These are phyloP conservation scores for Thinopyrum elongatum DNA, from an alignment of 176 grass and related monocot species.

Conservation along the genomic window DNA sequence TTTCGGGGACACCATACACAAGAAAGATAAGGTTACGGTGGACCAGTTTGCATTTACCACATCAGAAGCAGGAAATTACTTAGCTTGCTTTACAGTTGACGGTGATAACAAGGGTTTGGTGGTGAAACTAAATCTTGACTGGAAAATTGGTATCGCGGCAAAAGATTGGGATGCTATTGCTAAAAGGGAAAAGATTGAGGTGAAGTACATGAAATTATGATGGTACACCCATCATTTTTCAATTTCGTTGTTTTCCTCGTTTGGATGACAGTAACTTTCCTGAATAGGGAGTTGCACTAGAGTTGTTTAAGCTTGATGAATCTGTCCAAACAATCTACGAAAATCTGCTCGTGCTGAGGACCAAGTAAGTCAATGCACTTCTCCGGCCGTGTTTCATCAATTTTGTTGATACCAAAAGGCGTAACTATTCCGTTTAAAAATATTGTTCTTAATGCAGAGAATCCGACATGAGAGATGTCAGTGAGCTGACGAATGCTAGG, in stretches of 20 bases:
- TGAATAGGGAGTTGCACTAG: conserved; percentile 70
- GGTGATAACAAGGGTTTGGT: conserved; percentile 39
- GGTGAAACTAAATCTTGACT: conserved; percentile 73
- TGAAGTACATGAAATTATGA: conserved; percentile 21
- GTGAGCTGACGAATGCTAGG: conserved; percentile 64
- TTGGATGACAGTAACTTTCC: conserved; percentile 20
- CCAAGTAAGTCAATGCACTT: conserved; percentile 46
- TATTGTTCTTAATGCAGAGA: conserved; percentile 48
- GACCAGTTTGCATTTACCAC: conserved; percentile 84
- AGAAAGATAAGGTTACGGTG: conserved; percentile 45
- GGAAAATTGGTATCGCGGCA: conserved; percentile 72
- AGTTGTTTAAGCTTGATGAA: conserved; percentile 72
- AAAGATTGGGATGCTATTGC: conserved; percentile 75
- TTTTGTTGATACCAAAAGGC: not conserved
- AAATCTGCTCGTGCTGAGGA: conserved; percentile 53
- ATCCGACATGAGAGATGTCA: conserved; percentile 58
- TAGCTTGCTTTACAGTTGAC: conserved; percentile 65
- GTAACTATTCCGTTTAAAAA: not conserved
- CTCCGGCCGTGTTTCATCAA: not conserved
- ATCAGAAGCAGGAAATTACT: conserved; percentile 69
- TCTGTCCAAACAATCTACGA: conserved; percentile 57
- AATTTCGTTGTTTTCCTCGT: not conserved
- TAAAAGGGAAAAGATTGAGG: conserved; percentile 75
- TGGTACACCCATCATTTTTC: not conserved
- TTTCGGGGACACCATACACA: conserved; percentile 55